These are phyloP conservation scores for Amaranthus hypochondriacus DNA, from an alignment of 148 eudicot genomes.

Conservation along the genomic window DNA sequence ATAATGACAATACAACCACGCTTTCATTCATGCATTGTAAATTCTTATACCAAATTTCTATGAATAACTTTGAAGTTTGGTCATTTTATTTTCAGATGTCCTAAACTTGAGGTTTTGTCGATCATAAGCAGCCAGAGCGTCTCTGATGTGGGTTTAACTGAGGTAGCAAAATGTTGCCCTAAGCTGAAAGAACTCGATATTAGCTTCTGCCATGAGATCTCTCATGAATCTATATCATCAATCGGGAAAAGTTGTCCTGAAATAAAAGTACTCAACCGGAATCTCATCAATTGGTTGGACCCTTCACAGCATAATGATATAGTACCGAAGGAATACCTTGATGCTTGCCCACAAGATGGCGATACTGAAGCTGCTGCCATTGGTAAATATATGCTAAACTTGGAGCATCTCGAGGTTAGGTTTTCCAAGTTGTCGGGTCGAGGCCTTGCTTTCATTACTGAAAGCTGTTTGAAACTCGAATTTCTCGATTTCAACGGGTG, in stretches of 20 bases:
- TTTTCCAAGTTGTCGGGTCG: constrained; percentile 65
- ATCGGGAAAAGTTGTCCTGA: constrained; percentile 60
- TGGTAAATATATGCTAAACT: constrained; percentile 56
- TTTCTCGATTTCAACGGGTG: constrained; percentile 73
- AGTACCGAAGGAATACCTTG: constrained; percentile 66
- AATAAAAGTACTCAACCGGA: constrained; percentile 53
- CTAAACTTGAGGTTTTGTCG: constrained; percentile 69
- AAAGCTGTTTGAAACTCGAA: constrained; percentile 62
- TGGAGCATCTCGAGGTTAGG: constrained; percentile 64
- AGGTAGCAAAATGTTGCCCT: constrained; percentile 57
- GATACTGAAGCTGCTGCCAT: constrained; percentile 86
- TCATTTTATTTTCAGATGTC: constrained; percentile 50
- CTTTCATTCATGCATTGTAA: too few relatives aligned
- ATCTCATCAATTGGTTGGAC: constrained; percentile 77
- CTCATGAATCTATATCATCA: constrained; percentile 55
- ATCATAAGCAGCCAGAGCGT: constrained; percentile 74
- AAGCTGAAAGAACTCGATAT: constrained; percentile 64
- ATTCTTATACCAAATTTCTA: neutral
- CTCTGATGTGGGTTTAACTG: constrained; percentile 46
- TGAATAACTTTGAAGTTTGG: constrained; percentile 4
- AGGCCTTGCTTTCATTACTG: constrained; percentile 62
- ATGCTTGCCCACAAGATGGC: constrained; percentile 71
- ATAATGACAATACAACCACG: too few relatives aligned
- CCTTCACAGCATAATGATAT: constrained; percentile 69
- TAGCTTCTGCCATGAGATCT: constrained; percentile 87